Evolutionary conservation across 2,329 filamentous ascomycete genomes (phyloP), one percentile per base, ranked within the genome.

Genomic region (Chaetomium globosum): DNA sequence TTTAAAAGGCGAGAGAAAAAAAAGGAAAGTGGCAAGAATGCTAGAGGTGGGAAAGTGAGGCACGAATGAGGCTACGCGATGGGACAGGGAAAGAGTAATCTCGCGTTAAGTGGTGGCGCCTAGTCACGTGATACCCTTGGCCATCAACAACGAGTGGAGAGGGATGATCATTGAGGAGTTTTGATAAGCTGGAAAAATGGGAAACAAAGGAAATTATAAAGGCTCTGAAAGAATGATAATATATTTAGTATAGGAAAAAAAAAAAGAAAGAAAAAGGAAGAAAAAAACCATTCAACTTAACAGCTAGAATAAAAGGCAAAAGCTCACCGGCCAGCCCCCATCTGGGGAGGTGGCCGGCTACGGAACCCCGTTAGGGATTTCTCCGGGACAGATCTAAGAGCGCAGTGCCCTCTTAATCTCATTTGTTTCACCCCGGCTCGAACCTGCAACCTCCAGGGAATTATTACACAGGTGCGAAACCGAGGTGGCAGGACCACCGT

Each of bases 101-200:
- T 28, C 63, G 63, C 59, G 65, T 63, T 46, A 19, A 59, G 19
- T 21, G 16, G 52, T 13, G 23, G 62, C 65, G 65, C 65, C 65
- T 49, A n/a, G 19, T 67, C 65, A 67, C 62, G 65, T 67, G 65
- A 61, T 26, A 58, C 65, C 52, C 39, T 52, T 63, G 26, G 7
- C 28, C 21, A 56, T 19, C 28, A 53, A n/a, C 23, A 46, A 23
- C 8, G 10, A 21, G 46, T 2, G 1, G 1, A 48, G 46, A 48
- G 33, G 8, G 12, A 36, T 36, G 8, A 12, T 36, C 8, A 36
- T 12, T 12, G n/a, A n/a, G n/a, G n/a, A n/a, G n/a, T n/a, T n/a
- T n/a, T n/a, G n/a, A n/a, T n/a, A n/a, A n/a, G n/a, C n/a, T n/a
- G n/a, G n/a, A n/a, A n/a, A n/a, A n/a, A n/a, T n/a, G n/a, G 4